phyloP scores from a whole-genome alignment of 2,329 filamentous ascomycete genomes.

The Botrytis medusae region DNA sequence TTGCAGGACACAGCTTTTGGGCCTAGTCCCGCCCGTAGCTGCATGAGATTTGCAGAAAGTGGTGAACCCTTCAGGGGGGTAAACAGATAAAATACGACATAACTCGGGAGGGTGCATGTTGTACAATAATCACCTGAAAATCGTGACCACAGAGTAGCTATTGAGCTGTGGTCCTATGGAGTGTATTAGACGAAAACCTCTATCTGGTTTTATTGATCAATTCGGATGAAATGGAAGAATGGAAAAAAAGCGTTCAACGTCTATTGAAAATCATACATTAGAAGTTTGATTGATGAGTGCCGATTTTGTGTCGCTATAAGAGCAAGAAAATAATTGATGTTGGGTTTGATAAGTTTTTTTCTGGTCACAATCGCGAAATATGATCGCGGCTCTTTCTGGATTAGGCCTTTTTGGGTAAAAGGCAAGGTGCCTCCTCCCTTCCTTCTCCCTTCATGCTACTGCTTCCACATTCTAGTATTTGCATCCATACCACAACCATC shows the following conservation, averaged over 20 bases:
- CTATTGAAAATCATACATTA: neutral
- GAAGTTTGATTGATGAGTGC: neutral
- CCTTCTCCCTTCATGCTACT: neutral
- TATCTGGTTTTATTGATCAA: constrained; percentile 4
- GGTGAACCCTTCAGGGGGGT: constrained; percentile 15
- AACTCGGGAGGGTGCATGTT: constrained; percentile 17
- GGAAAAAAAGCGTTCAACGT: constrained; percentile 9
- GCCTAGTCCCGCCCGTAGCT: constrained; percentile 7
- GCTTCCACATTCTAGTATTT: neutral
- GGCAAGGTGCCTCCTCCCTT: neutral
- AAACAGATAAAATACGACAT: constrained; percentile 13
- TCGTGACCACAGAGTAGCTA: constrained; percentile 11
- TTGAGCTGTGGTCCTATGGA: neutral
- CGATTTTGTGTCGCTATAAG: neutral
- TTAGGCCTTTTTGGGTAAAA: neutral
- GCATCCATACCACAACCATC: neutral
- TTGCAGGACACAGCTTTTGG: constrained; percentile 19
- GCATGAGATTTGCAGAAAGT: constrained; percentile 13
- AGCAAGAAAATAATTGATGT: neutral
- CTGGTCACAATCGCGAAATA: constrained; percentile 17
- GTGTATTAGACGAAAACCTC: constrained; percentile 18
- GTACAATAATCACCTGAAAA: constrained; percentile 22
- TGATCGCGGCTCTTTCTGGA: constrained; percentile 3
- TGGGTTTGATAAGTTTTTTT: constrained; percentile 1
- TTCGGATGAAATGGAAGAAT: constrained; percentile 13